These are phyloP conservation scores for Calonectria multiphialidica DNA, from an alignment of 2,329 filamentous ascomycete species.

Conservation along the genomic window DNA sequence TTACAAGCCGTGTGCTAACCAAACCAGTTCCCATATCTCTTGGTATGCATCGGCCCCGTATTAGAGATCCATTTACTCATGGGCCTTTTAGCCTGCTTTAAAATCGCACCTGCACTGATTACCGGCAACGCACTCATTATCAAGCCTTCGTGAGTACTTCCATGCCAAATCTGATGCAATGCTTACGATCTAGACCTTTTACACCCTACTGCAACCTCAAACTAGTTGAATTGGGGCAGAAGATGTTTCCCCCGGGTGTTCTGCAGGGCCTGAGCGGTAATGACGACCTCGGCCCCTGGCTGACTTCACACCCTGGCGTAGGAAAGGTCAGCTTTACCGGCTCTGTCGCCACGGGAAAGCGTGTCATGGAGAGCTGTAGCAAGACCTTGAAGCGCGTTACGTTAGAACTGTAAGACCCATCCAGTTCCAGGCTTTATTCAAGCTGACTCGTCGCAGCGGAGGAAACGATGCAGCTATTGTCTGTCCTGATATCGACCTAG, in stretches of 20 bases:
- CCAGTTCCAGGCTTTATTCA: too few relatives aligned
- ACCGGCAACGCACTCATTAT: background rate
- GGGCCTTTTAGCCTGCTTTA: background rate
- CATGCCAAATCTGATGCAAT: background rate
- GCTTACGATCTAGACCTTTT: conserved; percentile 44
- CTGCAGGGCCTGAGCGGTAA: conserved; percentile 71
- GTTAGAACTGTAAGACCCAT: background rate
- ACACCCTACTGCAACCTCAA: conserved; percentile 69
- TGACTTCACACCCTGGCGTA: conserved; percentile 68
- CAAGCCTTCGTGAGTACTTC: background rate
- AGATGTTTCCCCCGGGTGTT: conserved; percentile 70
- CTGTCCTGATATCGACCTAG: background rate
- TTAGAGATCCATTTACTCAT: background rate
- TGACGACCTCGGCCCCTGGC: conserved; percentile 68
- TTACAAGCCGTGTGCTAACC: background rate
- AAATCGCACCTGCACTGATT: background rate
- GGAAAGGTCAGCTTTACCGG: conserved; percentile 74
- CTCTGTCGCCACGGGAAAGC: conserved; percentile 68
- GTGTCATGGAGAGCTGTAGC: conserved; percentile 60
- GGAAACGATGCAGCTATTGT: background rate
- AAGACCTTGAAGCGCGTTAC: background rate
- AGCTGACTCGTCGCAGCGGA: background rate
- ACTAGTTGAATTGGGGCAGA: conserved; percentile 65
- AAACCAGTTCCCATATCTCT: background rate
- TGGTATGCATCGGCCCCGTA: background rate